Evolutionary conservation across 768 basidiomycete species (phyloP).

Genomic region (Termitomyces sp.): DNA sequence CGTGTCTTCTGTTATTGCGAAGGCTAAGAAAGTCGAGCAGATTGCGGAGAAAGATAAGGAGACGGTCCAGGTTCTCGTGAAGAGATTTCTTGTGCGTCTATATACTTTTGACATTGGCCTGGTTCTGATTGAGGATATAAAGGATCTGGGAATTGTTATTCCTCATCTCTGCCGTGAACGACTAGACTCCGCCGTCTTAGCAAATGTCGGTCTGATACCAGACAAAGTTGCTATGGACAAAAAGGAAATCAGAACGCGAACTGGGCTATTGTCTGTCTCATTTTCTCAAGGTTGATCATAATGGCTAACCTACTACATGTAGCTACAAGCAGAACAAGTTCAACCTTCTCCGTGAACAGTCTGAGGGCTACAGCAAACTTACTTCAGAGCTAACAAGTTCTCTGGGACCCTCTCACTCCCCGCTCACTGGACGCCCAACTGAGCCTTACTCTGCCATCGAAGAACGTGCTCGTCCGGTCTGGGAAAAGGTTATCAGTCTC

Average conservation of each 20-base stretch:
- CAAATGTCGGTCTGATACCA: constrained; percentile 62
- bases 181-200: constrained; percentile 63
- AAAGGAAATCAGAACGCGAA: constrained; percentile 79
- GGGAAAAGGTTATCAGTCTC: constrained; percentile 83
- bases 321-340: constrained; percentile 99
- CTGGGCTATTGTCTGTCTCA: constrained; percentile 71
- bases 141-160: constrained; percentile 60
- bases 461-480: constrained; percentile 64
- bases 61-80: constrained; percentile 53
- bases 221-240: constrained; percentile 67
- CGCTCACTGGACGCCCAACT: constrained; percentile 58
- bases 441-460: constrained; percentile 58
- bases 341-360: constrained; percentile 95
- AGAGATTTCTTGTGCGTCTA: constrained; percentile 54
- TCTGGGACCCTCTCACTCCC: constrained; percentile 71
- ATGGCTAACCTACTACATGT: constrained; percentile 6
- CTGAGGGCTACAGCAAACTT: constrained; percentile 95
- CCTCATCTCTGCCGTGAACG: constrained; percentile 68
- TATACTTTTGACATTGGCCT: neutral
- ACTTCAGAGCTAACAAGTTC: constrained; percentile 77
- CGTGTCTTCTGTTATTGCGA: constrained; percentile 22
- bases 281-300: neutral
- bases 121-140: constrained; percentile 4
- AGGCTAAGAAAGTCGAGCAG: constrained; percentile 45
- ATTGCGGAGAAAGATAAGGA: constrained; percentile 63